Conservation (phyloP, 129 eudicot species). For the Oenanthe sinensis region DNA sequence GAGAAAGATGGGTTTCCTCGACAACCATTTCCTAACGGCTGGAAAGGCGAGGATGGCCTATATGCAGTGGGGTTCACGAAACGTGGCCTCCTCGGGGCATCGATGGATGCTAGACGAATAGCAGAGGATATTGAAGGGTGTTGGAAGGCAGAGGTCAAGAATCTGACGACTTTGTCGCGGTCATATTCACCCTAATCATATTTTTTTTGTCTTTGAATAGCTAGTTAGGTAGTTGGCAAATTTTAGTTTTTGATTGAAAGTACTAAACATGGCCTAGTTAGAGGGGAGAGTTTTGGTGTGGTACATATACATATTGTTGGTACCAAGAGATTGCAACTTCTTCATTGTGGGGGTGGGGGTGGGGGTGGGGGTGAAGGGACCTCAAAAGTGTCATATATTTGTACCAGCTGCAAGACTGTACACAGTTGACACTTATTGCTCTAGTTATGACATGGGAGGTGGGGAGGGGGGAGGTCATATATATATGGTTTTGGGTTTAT, state of each 20-base stretch:
- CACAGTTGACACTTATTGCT: conserved; percentile 33
- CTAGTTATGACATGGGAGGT: background rate
- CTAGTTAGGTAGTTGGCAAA: background rate
- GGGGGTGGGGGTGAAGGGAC: conserved; percentile 22
- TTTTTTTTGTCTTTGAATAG: background rate
- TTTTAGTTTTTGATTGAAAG: conserved; percentile 1
- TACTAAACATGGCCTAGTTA: conserved; percentile 7
- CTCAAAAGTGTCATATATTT: conserved; percentile 15
- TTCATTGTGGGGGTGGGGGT: background rate
- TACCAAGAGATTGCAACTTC: conserved; percentile 4
- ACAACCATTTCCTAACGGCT: conserved; percentile 84
- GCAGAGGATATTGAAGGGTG: conserved; percentile 57
- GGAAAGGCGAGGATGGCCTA: conserved; percentile 89
- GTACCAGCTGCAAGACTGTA: conserved; percentile 40
- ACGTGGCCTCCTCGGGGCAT: conserved; percentile 92
- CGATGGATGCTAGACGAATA: conserved; percentile 76
- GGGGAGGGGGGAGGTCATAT: conserved; percentile 4
- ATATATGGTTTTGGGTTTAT: background rate
- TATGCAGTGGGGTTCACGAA: conserved; percentile 93
- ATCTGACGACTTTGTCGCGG: conserved; percentile 13
- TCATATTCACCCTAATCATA: conserved; percentile 5
- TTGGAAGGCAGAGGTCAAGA: conserved; percentile 49
- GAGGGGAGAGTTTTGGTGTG: background rate
- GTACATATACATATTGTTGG: background rate
- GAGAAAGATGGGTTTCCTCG: conserved; percentile 88